phyloP scores from a whole-genome alignment of 345 rosid genomes.

The Corymbia maculata region DNA sequence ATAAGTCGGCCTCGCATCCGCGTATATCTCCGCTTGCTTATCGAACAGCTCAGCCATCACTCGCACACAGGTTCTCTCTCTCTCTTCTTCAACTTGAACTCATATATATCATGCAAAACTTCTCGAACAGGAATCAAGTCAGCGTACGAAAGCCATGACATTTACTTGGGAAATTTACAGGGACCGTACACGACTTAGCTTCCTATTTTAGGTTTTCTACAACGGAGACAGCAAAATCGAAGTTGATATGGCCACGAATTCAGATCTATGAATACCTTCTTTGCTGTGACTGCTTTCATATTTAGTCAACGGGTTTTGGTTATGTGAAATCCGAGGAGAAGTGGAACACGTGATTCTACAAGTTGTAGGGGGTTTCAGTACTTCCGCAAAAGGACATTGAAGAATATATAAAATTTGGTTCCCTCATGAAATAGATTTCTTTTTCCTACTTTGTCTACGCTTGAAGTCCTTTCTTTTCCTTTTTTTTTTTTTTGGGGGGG shows the following conservation, averaged over 20 bases:
- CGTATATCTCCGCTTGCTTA: slow-evolving; percentile 43
- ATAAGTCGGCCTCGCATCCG: slow-evolving; percentile 45
- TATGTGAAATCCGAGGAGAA: neutral
- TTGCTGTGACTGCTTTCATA: too few relatives aligned
- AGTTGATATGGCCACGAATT: neutral
- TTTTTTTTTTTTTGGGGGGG: neutral
- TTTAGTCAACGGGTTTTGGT: neutral
- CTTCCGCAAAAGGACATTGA: neutral
- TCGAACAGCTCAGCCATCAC: slow-evolving; percentile 51
- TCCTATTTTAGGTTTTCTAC: too few relatives aligned
- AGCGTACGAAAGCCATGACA: neutral
- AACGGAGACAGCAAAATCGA: neutral
- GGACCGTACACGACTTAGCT: neutral
- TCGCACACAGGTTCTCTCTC: neutral
- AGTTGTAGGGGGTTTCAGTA: neutral
- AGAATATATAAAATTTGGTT: neutral
- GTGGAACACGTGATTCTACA: neutral
- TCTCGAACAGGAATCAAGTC: neutral
- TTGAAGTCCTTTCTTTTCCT: neutral
- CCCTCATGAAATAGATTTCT: neutral
- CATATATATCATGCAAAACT: neutral
- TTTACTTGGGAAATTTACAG: neutral
- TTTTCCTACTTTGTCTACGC: neutral
- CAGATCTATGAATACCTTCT: too few relatives aligned
- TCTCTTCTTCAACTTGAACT: neutral